Conservation (phyloP, 495 filamentous ascomycete species). For the Terfezia claveryi region DNA sequence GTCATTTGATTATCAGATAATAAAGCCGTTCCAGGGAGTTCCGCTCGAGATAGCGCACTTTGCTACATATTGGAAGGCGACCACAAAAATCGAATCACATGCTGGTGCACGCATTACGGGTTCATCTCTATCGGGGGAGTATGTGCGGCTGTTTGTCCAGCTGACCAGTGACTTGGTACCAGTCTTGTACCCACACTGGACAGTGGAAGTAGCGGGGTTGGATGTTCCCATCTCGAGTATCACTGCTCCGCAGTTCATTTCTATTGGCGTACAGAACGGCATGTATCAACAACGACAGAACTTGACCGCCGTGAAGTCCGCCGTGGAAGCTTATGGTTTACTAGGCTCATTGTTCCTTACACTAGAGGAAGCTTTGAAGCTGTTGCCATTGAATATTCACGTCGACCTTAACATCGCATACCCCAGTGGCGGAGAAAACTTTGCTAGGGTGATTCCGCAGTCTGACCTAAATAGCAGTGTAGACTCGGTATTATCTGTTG, state of each 20-base stretch:
- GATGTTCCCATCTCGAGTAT: conserved; percentile 59
- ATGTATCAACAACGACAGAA: conserved; percentile 21
- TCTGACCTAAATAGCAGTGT: conserved; percentile 71
- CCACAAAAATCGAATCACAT: conserved; percentile 55
- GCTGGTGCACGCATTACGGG: conserved; percentile 77
- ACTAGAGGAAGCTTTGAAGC: conserved; percentile 46
- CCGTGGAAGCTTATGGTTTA: conserved; percentile 42
- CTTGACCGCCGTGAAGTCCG: conserved; percentile 25
- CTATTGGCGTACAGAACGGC: conserved; percentile 34
- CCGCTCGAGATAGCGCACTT: conserved; percentile 92
- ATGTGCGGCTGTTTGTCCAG: conserved; percentile 77
- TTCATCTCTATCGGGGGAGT: conserved; percentile 82
- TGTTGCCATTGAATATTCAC: conserved; percentile 55
- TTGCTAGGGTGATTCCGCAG: conserved; percentile 42
- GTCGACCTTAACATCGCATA: conserved; percentile 74
- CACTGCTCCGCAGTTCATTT: conserved; percentile 48
- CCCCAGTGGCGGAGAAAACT: conserved; percentile 51
- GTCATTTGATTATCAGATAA: conserved; percentile 80
- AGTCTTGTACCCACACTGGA: conserved; percentile 66
- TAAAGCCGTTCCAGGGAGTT: conserved; percentile 86
- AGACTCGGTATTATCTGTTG: conserved; percentile 58
- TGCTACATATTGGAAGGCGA: conserved; percentile 98
- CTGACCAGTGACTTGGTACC: conserved; percentile 70
- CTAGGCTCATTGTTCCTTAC: conserved; percentile 54
- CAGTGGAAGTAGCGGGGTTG: conserved; percentile 54